phyloP scores from a whole-genome alignment of 2,329 filamentous ascomycete species.

The Talaromyces sp. region DNA sequence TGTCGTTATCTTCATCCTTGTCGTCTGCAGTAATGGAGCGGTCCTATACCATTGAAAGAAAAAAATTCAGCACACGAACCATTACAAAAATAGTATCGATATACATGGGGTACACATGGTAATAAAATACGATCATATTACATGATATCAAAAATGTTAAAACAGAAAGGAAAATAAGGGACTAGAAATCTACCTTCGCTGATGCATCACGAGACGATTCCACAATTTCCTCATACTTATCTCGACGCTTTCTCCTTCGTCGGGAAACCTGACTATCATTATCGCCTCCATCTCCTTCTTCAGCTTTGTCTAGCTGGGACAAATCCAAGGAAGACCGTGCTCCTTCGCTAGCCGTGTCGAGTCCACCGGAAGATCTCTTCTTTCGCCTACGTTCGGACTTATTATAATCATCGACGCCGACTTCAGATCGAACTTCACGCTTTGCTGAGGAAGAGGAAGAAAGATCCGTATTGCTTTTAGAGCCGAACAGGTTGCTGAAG shows the following conservation, averaged over 20 bases:
- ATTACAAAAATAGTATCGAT: constrained; percentile 17
- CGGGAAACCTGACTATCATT: constrained; percentile 27
- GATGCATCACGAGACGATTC: constrained; percentile 25
- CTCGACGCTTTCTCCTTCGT: constrained; percentile 28
- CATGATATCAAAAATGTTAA: constrained; percentile 3
- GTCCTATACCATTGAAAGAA: constrained; percentile 28
- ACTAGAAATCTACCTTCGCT: constrained; percentile 34
- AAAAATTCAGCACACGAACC: constrained; percentile 26
- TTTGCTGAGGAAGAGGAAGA: constrained; percentile 27
- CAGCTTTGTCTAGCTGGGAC: constrained; percentile 43
- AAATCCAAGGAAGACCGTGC: constrained; percentile 43
- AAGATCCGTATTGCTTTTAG: constrained; percentile 14
- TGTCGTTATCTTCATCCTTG: constrained; percentile 31
- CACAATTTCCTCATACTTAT: constrained; percentile 32
- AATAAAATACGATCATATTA: constrained; percentile 6
- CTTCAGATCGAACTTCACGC: constrained; percentile 32
- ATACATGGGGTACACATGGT: constrained; percentile 8
- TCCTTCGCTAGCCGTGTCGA: constrained; percentile 35
- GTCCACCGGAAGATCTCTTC: constrained; percentile 35
- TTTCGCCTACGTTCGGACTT: constrained; percentile 39
- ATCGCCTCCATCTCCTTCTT: constrained; percentile 36
- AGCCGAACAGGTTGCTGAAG: constrained; percentile 33
- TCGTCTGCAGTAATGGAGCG: constrained; percentile 28
- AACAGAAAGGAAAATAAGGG: constrained; percentile 11
- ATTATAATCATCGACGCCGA: constrained; percentile 30